These are phyloP conservation scores for Candida nanaspora DNA, from an alignment of 805 yeast species.

Conservation along the genomic window DNA sequence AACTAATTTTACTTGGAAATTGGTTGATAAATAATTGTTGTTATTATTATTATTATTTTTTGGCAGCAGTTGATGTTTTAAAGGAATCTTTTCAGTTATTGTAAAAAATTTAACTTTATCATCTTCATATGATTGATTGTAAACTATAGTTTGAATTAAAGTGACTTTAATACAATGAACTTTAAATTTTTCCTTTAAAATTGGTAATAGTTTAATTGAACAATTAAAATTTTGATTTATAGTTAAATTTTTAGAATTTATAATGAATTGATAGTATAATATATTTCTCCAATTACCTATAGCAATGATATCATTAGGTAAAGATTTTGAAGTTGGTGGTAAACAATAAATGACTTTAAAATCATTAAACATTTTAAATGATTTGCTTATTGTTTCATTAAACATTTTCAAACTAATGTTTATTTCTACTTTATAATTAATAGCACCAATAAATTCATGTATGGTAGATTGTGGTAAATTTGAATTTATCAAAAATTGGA, in stretches of 20 bases:
- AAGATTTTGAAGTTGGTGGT: not conserved
- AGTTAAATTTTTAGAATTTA: slow-evolving; percentile 11
- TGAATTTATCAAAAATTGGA: slow-evolving; percentile 17
- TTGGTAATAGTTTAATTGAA: slow-evolving; percentile 17
- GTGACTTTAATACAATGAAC: slow-evolving; percentile 14
- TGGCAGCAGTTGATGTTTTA: slow-evolving; percentile 1
- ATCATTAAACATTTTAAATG: slow-evolving; percentile 4
- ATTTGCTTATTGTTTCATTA: too few species aligned
- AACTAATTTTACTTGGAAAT: slow-evolving; percentile 4
- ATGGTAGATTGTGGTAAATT: slow-evolving; percentile 16
- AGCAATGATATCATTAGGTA: slow-evolving; percentile 12
- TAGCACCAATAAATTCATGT: slow-evolving; percentile 12
- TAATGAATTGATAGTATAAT: slow-evolving; percentile 15
- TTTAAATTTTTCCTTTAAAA: slow-evolving; percentile 10
- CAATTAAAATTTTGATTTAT: slow-evolving; percentile 12
- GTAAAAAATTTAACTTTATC: not conserved
- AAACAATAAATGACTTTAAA: slow-evolving; percentile 11
- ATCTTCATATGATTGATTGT: slow-evolving; percentile 1
- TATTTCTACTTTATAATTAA: slow-evolving; percentile 10
- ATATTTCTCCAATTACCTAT: slow-evolving; percentile 27
- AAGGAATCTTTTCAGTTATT: slow-evolving; percentile 10
- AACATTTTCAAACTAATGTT: too few species aligned
- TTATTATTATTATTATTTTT: not conserved
- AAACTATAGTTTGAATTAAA: slow-evolving; percentile 17
- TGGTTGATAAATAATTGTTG: slow-evolving; percentile 3